A percentile compares a stretch with the other conserved stretches of the same genome.
Evolutionary conservation across 257 asterid genomes (phyloP).

Genomic region (Forsythia viridissima): DNA sequence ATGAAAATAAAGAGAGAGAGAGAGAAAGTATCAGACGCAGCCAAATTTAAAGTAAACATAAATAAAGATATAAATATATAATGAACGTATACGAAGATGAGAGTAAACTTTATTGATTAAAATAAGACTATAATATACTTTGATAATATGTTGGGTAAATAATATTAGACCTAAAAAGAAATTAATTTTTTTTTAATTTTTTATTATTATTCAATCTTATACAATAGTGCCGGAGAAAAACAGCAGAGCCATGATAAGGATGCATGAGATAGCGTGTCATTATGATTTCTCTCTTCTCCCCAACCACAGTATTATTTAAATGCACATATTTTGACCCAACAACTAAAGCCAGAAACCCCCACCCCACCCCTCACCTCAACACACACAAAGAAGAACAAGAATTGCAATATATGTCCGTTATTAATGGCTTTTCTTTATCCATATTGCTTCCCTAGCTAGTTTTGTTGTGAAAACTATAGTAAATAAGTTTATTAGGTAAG

Average conservation of each 20-base stretch:
- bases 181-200: too few relatives aligned
- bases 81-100: neutral
- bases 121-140: neutral
- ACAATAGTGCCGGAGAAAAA: neutral
- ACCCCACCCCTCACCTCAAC: neutral
- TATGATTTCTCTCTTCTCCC: neutral
- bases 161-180: neutral
- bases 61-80: neutral
- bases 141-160: neutral
- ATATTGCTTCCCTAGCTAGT: neutral
- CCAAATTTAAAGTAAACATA: neutral
- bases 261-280: neutral
- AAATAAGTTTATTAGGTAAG: too few relatives aligned
- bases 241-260: neutral
- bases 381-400: neutral
- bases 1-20: constrained; percentile 9
- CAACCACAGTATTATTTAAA: neutral
- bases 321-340: neutral
- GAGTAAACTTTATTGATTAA: neutral
- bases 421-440: neutral
- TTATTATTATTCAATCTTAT: too few relatives aligned
- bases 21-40: neutral
- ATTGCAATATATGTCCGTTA: neutral
- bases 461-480: neutral
- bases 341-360: neutral